These are phyloP conservation scores for Cubamyces lactineus DNA, from an alignment of 768 basidiomycete genomes.

Conservation along the genomic window DNA sequence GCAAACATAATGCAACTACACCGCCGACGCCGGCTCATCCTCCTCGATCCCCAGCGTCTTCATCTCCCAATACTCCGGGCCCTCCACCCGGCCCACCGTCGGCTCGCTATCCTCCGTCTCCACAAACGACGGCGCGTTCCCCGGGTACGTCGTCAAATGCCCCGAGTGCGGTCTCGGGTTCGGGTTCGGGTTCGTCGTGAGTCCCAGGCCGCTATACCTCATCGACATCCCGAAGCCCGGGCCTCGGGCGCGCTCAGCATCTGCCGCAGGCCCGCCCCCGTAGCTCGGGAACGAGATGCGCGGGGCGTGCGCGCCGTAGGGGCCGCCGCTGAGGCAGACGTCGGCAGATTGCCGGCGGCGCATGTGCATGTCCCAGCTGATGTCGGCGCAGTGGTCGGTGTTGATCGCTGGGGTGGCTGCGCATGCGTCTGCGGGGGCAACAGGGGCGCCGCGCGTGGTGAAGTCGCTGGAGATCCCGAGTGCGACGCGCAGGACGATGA, in stretches of 20 bases:
- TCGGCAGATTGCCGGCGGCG: not conserved
- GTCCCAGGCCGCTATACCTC: too few species aligned
- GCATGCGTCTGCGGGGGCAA: too few species aligned
- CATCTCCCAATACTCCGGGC: conserved; percentile 9
- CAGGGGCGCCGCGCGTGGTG: not conserved
- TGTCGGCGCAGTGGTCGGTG: not conserved
- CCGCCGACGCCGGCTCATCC: not conserved
- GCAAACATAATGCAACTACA: not conserved
- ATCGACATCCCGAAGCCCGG: too few species aligned
- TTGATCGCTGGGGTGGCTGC: not conserved
- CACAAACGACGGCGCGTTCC: not conserved
- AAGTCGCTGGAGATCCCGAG: conserved; percentile 21
- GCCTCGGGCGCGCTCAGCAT: not conserved
- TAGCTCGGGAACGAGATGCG: too few species aligned
- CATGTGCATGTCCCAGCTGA: conserved; percentile 1
- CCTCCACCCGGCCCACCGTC: not conserved
- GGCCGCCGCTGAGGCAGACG: too few species aligned
- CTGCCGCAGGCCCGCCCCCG: too few species aligned
- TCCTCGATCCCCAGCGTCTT: conserved; percentile 2
- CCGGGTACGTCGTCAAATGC: not conserved
- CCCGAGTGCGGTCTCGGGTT: too few species aligned
- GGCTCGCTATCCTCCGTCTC: conserved; percentile 12
- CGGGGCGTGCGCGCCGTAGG: too few species aligned
- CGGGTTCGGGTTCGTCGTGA: too few species aligned
- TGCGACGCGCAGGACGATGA: conserved; percentile 28